Evolutionary conservation across 805 yeast genomes (phyloP).

Genomic region (Candida nitratophila): DNA sequence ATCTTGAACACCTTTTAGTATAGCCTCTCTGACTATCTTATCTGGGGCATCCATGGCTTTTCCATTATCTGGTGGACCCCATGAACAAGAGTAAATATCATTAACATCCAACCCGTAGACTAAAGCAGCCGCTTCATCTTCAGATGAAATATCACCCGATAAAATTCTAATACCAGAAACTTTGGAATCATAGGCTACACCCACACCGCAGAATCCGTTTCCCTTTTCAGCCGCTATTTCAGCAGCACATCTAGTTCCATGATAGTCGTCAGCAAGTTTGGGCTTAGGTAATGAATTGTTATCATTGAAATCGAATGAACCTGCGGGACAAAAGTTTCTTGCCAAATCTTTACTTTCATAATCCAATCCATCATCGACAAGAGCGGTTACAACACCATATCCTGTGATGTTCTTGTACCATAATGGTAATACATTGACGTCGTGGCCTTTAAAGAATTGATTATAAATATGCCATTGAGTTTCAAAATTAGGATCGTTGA

Average conservation of each 20-base stretch:
- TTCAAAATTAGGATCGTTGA: slow-evolving; percentile 76
- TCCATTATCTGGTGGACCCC: slow-evolving; percentile 98
- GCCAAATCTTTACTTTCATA: slow-evolving; percentile 67
- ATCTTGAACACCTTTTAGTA: slow-evolving; percentile 74
- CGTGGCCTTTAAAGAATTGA: slow-evolving; percentile 65
- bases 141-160: slow-evolving; percentile 71
- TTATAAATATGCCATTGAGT: slow-evolving; percentile 93
- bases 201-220: slow-evolving; percentile 89
- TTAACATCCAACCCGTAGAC: slow-evolving; percentile 73
- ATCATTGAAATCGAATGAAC: slow-evolving; percentile 92
- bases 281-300: slow-evolving; percentile 75
- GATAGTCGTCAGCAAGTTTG: slow-evolving; percentile 71
- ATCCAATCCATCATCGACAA: slow-evolving; percentile 94
- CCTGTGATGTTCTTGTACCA: slow-evolving; percentile 86
- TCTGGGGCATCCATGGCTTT: slow-evolving; percentile 81
- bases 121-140: slow-evolving; percentile 88
- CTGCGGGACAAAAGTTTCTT: slow-evolving; percentile 62
- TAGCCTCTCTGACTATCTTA: slow-evolving; percentile 66
- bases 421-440: slow-evolving; percentile 77
- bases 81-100: slow-evolving; percentile 93
- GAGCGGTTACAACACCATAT: slow-evolving; percentile 72
- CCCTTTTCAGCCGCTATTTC: slow-evolving; percentile 84
- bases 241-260: slow-evolving; percentile 97
- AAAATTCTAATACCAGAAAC: slow-evolving; percentile 89
- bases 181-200: slow-evolving; percentile 84